Conservation (phyloP, 2,329 filamentous ascomycete species). For the Colletotrichum truncatum region DNA sequence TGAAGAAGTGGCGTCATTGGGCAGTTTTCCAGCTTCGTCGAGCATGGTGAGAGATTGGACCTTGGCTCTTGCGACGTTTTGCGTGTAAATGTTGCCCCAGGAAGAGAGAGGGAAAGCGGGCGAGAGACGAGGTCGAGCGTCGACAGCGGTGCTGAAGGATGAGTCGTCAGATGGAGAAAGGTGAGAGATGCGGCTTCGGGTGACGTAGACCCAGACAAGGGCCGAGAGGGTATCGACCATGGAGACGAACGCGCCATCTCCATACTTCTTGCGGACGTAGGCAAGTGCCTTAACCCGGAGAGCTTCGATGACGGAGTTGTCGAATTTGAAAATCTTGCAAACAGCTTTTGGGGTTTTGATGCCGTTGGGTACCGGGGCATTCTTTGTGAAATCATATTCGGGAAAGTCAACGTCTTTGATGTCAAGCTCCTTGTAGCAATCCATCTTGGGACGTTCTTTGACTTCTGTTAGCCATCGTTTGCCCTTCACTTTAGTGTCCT, state of each 20-base stretch:
- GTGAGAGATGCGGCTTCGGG: background rate
- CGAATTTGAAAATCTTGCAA: background rate
- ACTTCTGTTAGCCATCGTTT: background rate
- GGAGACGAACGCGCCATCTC: background rate
- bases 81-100: slow-evolving; percentile 21
- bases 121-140: background rate
- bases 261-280: background rate
- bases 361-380: background rate
- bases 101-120: background rate
- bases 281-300: background rate
- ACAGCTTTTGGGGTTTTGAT: background rate
- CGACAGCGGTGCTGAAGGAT: slow-evolving; percentile 3
- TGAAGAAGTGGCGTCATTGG: background rate
- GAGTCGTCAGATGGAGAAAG: background rate
- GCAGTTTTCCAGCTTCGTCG: background rate
- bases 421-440: background rate
- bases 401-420: background rate
- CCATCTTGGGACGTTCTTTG: background rate
- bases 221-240: slow-evolving; percentile 1
- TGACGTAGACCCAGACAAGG: slow-evolving; percentile 15
- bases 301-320: background rate
- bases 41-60: background rate
- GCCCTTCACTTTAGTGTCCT: background rate
- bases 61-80: background rate
- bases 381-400: slow-evolving; percentile 8